Percentiles rank a stretch among this genome's conserved stretches.
phyloP scores from a whole-genome alignment of 2,329 filamentous ascomycete genomes.

The Ascochyta koolunga region DNA sequence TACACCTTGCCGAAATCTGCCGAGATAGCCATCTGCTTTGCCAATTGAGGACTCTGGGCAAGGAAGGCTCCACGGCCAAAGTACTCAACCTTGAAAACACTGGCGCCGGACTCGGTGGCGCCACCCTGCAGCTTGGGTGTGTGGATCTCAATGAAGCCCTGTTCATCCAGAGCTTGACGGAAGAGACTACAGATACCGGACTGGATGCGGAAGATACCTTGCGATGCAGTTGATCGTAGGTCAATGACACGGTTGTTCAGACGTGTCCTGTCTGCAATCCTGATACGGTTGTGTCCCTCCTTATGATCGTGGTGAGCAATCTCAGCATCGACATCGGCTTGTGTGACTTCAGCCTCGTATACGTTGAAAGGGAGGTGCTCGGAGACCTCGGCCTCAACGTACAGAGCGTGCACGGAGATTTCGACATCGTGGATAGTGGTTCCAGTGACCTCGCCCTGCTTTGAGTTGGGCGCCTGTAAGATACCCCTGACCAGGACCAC shows the following conservation, averaged over 20 bases:
- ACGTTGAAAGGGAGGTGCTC: conserved; percentile 72
- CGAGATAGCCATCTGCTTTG: conserved; percentile 91
- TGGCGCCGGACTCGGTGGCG: conserved; percentile 88
- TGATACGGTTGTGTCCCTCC: conserved; percentile 63
- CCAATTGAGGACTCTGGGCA: conserved; percentile 88
- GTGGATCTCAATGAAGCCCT: conserved; percentile 90
- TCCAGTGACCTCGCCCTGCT: conserved; percentile 71
- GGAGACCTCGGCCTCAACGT: conserved; percentile 65
- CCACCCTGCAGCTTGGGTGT: conserved; percentile 90
- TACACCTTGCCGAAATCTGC: conserved; percentile 89
- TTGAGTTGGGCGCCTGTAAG: conserved; percentile 72
- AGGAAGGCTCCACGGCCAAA: conserved; percentile 87
- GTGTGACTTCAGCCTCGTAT: conserved; percentile 70
- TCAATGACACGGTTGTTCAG: conserved; percentile 81
- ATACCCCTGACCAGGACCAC: conserved; percentile 78
- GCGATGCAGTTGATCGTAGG: conserved; percentile 82
- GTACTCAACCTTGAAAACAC: conserved; percentile 91
- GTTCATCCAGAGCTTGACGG: conserved; percentile 73
- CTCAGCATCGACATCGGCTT: conserved; percentile 60
- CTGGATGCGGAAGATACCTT: conserved; percentile 86
- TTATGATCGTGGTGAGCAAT: conserved; percentile 58
- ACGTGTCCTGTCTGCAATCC: conserved; percentile 74
- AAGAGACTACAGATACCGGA: conserved; percentile 81
- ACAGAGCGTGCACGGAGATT: conserved; percentile 70
- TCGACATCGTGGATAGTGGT: conserved; percentile 79